These are phyloP conservation scores for Didymella pinodella DNA, from an alignment of 2,329 filamentous ascomycete species.

Conservation along the genomic window DNA sequence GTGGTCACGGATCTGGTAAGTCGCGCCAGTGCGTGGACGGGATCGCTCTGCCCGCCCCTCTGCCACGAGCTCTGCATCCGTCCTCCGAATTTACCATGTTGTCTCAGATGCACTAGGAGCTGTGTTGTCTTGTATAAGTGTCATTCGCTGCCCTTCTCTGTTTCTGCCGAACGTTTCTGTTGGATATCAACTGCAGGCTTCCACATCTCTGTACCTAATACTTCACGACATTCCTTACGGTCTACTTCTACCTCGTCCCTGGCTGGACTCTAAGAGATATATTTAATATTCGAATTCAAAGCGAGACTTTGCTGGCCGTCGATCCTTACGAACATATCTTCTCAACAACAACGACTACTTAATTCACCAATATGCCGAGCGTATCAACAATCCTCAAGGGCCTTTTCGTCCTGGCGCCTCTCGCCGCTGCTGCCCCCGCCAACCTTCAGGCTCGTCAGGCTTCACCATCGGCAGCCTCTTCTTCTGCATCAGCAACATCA, in stretches of 20 bases:
- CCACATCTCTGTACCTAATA: constrained; percentile 49
- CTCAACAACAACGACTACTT: constrained; percentile 32
- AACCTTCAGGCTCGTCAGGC: constrained; percentile 38
- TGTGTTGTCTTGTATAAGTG: constrained; percentile 47
- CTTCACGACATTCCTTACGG: constrained; percentile 47
- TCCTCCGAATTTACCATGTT: constrained; percentile 48
- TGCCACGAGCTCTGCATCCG: constrained; percentile 45
- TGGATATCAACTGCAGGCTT: constrained; percentile 46
- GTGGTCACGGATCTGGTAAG: constrained; percentile 39
- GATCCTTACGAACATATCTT: constrained; percentile 32
- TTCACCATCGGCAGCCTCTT: constrained; percentile 26
- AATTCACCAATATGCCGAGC: constrained; percentile 51
- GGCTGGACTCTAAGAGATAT: constrained; percentile 49
- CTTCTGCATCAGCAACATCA: constrained; percentile 21
- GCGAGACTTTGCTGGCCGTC: constrained; percentile 50
- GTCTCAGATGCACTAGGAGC: constrained; percentile 50
- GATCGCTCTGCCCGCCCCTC: constrained; percentile 41
- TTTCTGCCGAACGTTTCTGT: constrained; percentile 50
- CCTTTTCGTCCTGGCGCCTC: constrained; percentile 47
- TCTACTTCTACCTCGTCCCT: constrained; percentile 51
- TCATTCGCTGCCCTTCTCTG: constrained; percentile 48
- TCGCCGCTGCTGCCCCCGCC: constrained; percentile 44
- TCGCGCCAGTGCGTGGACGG: constrained; percentile 44
- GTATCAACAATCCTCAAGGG: constrained; percentile 47
- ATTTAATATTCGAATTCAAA: constrained; percentile 50